Base-by-base conservation (phyloP, 2,329 filamentous ascomycete species). In the Penicillium capsulatum region DNA sequence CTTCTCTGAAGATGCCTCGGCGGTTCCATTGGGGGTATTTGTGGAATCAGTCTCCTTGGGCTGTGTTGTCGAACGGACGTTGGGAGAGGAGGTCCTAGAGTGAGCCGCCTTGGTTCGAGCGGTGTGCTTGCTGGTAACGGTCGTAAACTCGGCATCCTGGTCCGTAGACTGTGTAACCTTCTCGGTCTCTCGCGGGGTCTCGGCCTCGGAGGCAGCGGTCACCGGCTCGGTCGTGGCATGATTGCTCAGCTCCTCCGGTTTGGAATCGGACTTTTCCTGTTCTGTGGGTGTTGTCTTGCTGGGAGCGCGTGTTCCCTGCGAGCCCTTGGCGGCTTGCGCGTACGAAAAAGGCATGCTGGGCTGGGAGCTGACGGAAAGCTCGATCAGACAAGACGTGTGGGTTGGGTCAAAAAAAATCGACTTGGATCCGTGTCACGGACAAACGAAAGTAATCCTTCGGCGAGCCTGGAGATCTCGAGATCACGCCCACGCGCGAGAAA, bases 291-390 rank as follows among this genome's bases (percentile, higher is more conserved):
- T 47, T 15, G 56, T 36, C 57, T 75, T 75, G 54, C 65, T 68
- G 17, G 69, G 58, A 31, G 66, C 61, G 40, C 68, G 56, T 44
- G 70, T 66, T 35, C 74, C 60, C 40, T 77, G 70, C 57, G 84
- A 78, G 59, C 90, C 88, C 67, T 92, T 92, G 44, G 91, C 91
- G 61, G 91, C 91, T 76, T 95, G 89, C 58, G 91, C 91, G 68
- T 97, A 97, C 44, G 91, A 96, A 64, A 96, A 95, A 46, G 79
- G 73, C 48, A 77, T 70, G 58, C 58, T 58, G 54, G 60, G 48
- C 51, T 58, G 65, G 38, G 57, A 59, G 39, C 61, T 65, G 73
- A 75, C 74, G 46, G 47, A 63, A 5, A 49, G 47, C 33, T 44
- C 34, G 31, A 33, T 36, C 14, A 24, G 31, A 43, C 31, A 27